Evolutionary conservation across 2,329 filamentous ascomycete species (phyloP), one percentile per base, ranked within the genome.

Genomic region (Fusarium domesticum): DNA sequence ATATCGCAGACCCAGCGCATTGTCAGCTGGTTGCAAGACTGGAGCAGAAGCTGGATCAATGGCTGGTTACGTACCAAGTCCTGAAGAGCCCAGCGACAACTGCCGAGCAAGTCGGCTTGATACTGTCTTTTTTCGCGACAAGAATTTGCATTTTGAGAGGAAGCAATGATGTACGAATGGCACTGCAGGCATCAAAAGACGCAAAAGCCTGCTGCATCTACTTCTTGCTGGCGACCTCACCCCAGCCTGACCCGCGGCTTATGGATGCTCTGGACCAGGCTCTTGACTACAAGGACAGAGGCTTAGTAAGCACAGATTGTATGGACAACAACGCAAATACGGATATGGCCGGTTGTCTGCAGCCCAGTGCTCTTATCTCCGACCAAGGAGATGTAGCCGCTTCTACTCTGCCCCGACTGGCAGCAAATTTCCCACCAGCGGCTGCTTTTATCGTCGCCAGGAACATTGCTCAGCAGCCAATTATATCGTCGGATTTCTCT

Each of bases 181-280:
- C 28, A 1, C 18, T 32, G 10, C 35, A 56, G 10, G 34, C 42
- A 1, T 40, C 47, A 10, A 45, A 37, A 19, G 54, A 60, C 40
- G 52, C 58, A n/a, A 59, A 53, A 18, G 47, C 53, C 14, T 55
- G 56, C 17, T 60, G 58, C 15, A 42, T 59, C 16, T 12, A 59
- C 11, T 54, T 60, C 18, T 37, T 60, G 11, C 35, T 51, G 2
- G 53, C 54, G n/a, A 60, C 54, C 4, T 17, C 54, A 14, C 30
- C 45, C 14, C 45, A 45, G 23, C 45, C 54, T 15, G 46, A 58
- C 15, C 20, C 31, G 3, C 45, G 36, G 2, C 39, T 60, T 16
- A 35, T 28, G 5, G 46, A 55, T 5, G 35, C 45, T 6, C 38
- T 60, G 3, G 44, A 50, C 6, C 52, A 57, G 12, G 35, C 50